Percentiles rank a stretch among this genome's conserved stretches.
Conservation (phyloP, 2,329 filamentous ascomycete species). For the Penicillium sp. region DNA sequence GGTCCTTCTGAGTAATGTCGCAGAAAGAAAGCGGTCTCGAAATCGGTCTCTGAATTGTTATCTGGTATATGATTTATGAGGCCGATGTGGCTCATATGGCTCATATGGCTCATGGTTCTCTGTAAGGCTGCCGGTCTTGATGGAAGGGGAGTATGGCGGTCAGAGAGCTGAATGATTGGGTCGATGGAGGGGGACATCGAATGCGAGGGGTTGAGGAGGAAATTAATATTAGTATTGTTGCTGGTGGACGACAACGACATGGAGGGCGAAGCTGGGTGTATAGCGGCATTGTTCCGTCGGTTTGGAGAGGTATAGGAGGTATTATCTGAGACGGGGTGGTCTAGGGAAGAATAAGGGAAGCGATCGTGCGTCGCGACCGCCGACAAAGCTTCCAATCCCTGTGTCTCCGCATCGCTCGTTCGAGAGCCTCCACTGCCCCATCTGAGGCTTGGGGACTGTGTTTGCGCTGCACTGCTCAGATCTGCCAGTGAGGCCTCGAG, state of each 20-base stretch:
- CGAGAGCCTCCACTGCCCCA: constrained; percentile 33
- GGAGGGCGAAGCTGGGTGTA: constrained; percentile 43
- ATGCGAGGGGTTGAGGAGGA: constrained; percentile 53
- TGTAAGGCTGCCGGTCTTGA: constrained; percentile 24
- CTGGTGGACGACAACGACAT: constrained; percentile 42
- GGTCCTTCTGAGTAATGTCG: constrained; percentile 60
- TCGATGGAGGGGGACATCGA: constrained; percentile 47
- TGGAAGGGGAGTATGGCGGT: constrained; percentile 32
- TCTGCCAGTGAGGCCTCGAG: constrained; percentile 37
- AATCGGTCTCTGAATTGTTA: constrained; percentile 44
- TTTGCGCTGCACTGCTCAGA: constrained; percentile 30
- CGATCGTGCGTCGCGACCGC: constrained; percentile 49
- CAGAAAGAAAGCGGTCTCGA: constrained; percentile 59
- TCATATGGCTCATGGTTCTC: constrained; percentile 19
- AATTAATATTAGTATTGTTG: constrained; percentile 50
- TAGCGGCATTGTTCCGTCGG: constrained; percentile 30
- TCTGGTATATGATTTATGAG: constrained; percentile 25
- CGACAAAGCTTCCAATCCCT: constrained; percentile 56
- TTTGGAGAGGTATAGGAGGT: constrained; percentile 34
- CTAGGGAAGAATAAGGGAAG: constrained; percentile 30
- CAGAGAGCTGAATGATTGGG: constrained; percentile 36
- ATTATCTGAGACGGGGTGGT: constrained; percentile 27
- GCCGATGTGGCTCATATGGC: constrained; percentile 7
- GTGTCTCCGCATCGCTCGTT: constrained; percentile 39
- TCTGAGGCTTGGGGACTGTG: constrained; percentile 29